Conservation (phyloP, 2,329 filamentous ascomycete species). For the Pseudogymnoascus verrucosus region DNA sequence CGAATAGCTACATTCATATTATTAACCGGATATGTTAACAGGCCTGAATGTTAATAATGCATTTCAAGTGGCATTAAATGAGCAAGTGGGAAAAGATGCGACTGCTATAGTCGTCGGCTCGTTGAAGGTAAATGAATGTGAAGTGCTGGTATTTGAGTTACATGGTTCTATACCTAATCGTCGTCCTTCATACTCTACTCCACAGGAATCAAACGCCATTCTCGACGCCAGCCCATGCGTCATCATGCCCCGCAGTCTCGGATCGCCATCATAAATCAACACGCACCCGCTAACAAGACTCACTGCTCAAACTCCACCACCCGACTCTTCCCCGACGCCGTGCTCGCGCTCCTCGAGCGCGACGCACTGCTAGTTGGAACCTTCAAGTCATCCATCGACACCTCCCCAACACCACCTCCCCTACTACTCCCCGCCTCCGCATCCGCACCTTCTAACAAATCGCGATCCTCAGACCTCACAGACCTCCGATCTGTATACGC, state of each 20-base stretch:
- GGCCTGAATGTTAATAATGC: too few species aligned
- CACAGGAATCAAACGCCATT: neutral
- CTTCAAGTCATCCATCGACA: constrained; percentile 15
- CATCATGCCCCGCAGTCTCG: neutral
- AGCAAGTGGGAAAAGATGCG: neutral
- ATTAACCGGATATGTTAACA: too few species aligned
- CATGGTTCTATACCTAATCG: constrained; percentile 6
- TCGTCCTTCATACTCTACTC: neutral
- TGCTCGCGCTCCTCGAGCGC: constrained; percentile 21
- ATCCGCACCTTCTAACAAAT: constrained; percentile 67
- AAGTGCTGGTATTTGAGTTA: neutral
- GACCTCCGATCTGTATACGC: constrained; percentile 53
- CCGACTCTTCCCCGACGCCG: constrained; percentile 27
- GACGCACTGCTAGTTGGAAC: constrained; percentile 23
- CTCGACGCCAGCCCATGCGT: neutral
- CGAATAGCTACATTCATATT: too few species aligned
- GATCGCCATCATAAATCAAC: constrained; percentile 2
- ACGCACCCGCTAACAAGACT: constrained; percentile 1
- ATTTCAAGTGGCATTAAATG: too few species aligned
- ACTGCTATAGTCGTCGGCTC: neutral
- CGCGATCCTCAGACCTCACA: constrained; percentile 59
- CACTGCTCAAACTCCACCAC: constrained; percentile 39
- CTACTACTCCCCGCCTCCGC: constrained; percentile 49
- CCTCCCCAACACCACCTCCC: constrained; percentile 21
- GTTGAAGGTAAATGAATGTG: neutral